Evolutionary conservation across 768 basidiomycete species (phyloP).

Genomic region (Amanita rubescens): DNA sequence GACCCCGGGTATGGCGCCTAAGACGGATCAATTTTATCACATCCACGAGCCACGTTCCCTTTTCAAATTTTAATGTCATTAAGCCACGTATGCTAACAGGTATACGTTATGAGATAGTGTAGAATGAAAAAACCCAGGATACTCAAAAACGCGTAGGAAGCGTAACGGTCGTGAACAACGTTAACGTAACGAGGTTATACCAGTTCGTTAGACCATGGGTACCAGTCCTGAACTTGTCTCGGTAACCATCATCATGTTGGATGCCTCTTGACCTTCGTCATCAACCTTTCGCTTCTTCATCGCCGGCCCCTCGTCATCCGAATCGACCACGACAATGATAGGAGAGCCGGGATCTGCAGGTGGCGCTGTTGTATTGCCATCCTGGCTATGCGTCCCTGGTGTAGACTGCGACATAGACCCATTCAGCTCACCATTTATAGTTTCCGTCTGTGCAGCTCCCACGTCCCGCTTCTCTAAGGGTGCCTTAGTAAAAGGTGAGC

Average conservation of each 20-base stretch:
- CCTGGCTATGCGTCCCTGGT: conserved; percentile 4
- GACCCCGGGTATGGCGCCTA: neutral
- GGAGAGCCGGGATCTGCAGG: conserved; percentile 38
- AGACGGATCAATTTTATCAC: neutral
- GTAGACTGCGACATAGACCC: neutral
- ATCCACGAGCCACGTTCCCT: neutral
- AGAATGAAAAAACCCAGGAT: neutral
- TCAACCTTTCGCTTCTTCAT: conserved; percentile 51
- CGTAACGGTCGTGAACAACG: neutral
- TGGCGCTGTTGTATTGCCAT: conserved; percentile 2
- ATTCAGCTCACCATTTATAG: neutral
- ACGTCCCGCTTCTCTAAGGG: conserved; percentile 24
- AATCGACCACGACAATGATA: conserved; percentile 58
- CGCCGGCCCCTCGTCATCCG: conserved; percentile 46
- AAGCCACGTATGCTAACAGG: neutral
- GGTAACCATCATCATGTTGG: neutral
- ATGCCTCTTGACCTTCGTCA: conserved; percentile 10
- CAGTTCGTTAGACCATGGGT: neutral
- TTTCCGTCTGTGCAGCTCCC: neutral
- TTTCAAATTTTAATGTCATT: neutral
- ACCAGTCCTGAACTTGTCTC: neutral
- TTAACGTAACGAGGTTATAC: neutral
- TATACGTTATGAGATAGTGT: neutral
- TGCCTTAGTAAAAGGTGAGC: conserved; percentile 38
- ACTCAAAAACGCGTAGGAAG: neutral